Percentiles rank a stretch among this genome's conserved stretches.
These are phyloP conservation scores for Phoenix dactylifera DNA, from an alignment of 176 grass and related monocot genomes.

Conservation along the genomic window DNA sequence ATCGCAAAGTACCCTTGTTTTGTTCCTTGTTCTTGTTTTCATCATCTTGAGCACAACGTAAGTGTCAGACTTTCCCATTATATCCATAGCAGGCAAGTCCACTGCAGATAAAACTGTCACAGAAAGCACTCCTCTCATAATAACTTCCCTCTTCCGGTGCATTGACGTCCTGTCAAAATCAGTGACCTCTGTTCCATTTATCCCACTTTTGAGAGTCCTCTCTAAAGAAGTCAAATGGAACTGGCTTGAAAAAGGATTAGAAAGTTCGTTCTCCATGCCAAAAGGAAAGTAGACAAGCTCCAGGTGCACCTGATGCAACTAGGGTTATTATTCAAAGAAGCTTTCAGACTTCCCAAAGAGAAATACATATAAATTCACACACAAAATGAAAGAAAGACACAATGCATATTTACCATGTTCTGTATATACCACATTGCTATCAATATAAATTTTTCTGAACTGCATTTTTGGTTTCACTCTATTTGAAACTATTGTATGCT, in stretches of 20 bases:
- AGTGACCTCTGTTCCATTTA: constrained; percentile 55
- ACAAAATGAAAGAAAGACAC: too few relatives aligned
- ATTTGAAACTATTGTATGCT: too few relatives aligned
- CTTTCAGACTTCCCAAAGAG: too few relatives aligned
- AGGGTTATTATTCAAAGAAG: not conserved
- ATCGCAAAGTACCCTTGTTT: constrained; percentile 64
- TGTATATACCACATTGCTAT: too few relatives aligned
- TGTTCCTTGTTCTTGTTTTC: constrained; percentile 73
- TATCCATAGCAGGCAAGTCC: constrained; percentile 90
- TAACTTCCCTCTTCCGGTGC: constrained; percentile 80
- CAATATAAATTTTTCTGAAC: too few relatives aligned
- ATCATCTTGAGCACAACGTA: constrained; percentile 77
- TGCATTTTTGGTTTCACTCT: too few relatives aligned
- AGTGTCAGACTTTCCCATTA: constrained; percentile 87
- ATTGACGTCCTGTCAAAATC: constrained; percentile 29
- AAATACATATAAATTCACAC: too few relatives aligned
- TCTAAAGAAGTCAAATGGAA: constrained; percentile 81
- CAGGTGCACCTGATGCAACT: constrained; percentile 57
- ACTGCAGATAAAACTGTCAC: constrained; percentile 82
- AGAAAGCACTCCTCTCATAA: constrained; percentile 86
- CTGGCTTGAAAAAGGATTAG: constrained; percentile 67
- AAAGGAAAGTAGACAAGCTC: constrained; percentile 94
- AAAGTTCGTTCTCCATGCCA: constrained; percentile 46
- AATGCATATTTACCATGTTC: too few relatives aligned
- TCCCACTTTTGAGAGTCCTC: constrained; percentile 70